phyloP scores from a whole-genome alignment of 495 filamentous ascomycete species.

The Aspergillus coremiiformis region DNA sequence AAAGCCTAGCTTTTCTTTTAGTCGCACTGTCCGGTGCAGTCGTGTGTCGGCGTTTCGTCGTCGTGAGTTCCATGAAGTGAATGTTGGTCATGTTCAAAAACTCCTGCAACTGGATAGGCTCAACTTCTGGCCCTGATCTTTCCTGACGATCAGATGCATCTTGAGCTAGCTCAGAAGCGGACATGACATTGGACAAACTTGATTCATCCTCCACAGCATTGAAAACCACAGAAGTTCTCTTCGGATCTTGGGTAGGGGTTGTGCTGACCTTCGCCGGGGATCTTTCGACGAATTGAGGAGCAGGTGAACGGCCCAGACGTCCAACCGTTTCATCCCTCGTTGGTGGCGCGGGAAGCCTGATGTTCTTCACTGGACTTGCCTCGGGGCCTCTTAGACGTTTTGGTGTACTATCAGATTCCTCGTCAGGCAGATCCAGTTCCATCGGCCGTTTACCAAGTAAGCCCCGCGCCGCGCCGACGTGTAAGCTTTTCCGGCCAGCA shows the following conservation, averaged over 20 bases:
- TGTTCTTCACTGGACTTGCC: conserved; percentile 70
- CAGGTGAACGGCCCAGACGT: conserved; percentile 46
- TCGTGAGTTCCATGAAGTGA: conserved; percentile 92
- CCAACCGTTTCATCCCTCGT: conserved; percentile 56
- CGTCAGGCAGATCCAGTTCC: conserved; percentile 60
- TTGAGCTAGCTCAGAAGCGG: conserved; percentile 16
- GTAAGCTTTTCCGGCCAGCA: conserved; percentile 65
- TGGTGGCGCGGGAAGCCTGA: conserved; percentile 58
- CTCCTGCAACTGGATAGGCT: conserved; percentile 78
- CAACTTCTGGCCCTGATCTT: conserved; percentile 35
- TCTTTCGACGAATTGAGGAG: conserved; percentile 25
- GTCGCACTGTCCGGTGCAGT: conserved; percentile 51
- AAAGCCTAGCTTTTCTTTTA: conserved; percentile 30
- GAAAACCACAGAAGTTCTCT: conserved; percentile 6
- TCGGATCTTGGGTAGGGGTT: conserved; percentile 29
- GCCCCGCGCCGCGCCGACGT: conserved; percentile 66
- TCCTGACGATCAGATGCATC: conserved; percentile 7
- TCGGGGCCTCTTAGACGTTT: conserved; percentile 64
- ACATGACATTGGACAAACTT: conserved; percentile 19
- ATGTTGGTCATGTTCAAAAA: conserved; percentile 94
- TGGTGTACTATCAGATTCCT: conserved; percentile 59
- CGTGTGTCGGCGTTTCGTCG: conserved; percentile 85
- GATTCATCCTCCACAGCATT: conserved; percentile 23
- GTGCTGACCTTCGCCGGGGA: conserved; percentile 30
- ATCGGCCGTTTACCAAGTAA: conserved; percentile 66